phyloP scores from a whole-genome alignment of 768 basidiomycete genomes.

The Agrocybe chaxingu region DNA sequence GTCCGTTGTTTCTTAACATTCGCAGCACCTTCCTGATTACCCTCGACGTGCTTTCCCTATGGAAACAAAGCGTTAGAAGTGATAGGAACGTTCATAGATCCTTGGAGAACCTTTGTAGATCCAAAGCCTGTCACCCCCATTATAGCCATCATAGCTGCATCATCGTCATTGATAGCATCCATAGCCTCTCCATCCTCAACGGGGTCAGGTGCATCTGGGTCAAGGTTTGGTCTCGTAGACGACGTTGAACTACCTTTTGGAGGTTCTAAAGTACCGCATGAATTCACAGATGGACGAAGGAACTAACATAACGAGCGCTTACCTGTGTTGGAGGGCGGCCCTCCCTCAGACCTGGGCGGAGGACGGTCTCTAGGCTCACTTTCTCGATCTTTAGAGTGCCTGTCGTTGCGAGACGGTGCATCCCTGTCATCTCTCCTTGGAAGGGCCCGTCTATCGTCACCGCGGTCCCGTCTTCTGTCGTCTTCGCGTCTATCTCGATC shows the following conservation, averaged over 20 bases:
- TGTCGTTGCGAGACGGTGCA: conserved; percentile 17
- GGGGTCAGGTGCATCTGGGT: conserved; percentile 36
- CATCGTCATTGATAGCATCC: conserved; percentile 62
- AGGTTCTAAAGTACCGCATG: conserved; percentile 9
- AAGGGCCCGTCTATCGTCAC: conserved; percentile 33
- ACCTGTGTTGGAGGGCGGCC: conserved; percentile 12
- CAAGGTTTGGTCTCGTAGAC: conserved; percentile 29
- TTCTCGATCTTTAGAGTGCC: conserved; percentile 9
- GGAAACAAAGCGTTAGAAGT: background rate
- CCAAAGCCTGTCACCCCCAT: conserved; percentile 92
- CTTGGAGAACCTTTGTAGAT: conserved; percentile 69
- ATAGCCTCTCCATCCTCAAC: conserved; percentile 46
- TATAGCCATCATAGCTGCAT: conserved; percentile 80
- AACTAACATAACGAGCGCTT: background rate
- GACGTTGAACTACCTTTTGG: conserved; percentile 9
- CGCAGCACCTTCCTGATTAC: conserved; percentile 73
- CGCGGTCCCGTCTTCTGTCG: conserved; percentile 27
- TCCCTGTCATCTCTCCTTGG: conserved; percentile 31
- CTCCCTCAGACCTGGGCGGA: conserved; percentile 4
- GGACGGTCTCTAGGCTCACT: conserved; percentile 11
- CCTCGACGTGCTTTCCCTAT: conserved; percentile 76
- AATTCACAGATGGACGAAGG: too few relatives aligned
- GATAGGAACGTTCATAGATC: background rate
- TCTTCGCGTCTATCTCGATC: conserved; percentile 36
- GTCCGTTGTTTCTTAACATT: conserved; percentile 80